phyloP scores from a whole-genome alignment of 345 rosid genomes.

The Bretschneidera sinensis region DNA sequence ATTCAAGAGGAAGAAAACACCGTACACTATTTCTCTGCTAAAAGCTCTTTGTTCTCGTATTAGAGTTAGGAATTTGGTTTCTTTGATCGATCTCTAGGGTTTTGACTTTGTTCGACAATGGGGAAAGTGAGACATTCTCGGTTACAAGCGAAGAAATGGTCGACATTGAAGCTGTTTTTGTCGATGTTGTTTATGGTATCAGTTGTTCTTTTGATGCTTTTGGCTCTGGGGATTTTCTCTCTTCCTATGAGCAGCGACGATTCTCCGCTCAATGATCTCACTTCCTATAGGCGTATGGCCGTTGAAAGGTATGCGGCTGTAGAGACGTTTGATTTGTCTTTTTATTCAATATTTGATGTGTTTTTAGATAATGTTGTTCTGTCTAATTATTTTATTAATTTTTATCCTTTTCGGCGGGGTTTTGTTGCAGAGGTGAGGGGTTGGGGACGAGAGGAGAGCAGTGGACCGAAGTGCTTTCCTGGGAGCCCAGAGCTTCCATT shows the following conservation, averaged over 20 bases:
- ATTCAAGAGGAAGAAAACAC: background rate
- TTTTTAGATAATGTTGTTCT: background rate
- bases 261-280: slow-evolving; percentile 43
- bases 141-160: slow-evolving; percentile 54
- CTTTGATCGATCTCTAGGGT: slow-evolving; percentile 15
- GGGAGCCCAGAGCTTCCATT: slow-evolving; percentile 88
- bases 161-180: slow-evolving; percentile 45
- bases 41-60: background rate
- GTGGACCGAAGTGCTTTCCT: slow-evolving; percentile 85
- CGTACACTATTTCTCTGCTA: too few relatives aligned
- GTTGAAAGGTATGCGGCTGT: slow-evolving; percentile 42
- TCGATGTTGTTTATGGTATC: slow-evolving; percentile 62
- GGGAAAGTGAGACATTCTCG: slow-evolving; percentile 64
- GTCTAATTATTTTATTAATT: too few relatives aligned
- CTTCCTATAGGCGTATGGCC: slow-evolving; percentile 50
- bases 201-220: slow-evolving; percentile 59
- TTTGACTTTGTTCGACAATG: slow-evolving; percentile 34
- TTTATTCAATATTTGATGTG: too few relatives aligned
- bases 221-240: slow-evolving; percentile 67
- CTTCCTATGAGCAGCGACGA: slow-evolving; percentile 50
- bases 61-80: background rate
- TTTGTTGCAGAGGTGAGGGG: slow-evolving; percentile 42
- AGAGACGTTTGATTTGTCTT: background rate
- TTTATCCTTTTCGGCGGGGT: too few relatives aligned
- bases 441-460: slow-evolving; percentile 64